A percentile compares a stretch with the other conserved stretches of the same genome.
These are phyloP conservation scores for Ustilago lituana DNA, from an alignment of 1,284 basidiomycete genomes.

Conservation along the genomic window DNA sequence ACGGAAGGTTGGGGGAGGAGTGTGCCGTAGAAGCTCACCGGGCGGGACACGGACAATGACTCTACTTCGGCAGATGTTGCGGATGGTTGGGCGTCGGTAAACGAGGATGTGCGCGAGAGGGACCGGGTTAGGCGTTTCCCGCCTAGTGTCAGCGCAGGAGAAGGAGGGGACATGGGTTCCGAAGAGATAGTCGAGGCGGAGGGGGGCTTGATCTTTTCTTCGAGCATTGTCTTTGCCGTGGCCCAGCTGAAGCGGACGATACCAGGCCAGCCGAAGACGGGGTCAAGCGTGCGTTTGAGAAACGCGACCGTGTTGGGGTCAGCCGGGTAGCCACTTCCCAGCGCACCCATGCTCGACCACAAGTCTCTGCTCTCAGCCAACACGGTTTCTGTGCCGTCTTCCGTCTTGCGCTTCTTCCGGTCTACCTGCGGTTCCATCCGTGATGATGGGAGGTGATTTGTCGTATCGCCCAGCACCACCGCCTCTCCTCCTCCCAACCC, in stretches of 20 bases:
- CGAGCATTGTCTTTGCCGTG: constrained; percentile 85
- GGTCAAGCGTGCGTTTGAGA: constrained; percentile 80
- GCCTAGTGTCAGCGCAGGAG: too few relatives aligned
- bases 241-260: constrained; percentile 95
- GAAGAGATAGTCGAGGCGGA: neutral
- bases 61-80: neutral
- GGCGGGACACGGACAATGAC: neutral
- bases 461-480: constrained; percentile 18
- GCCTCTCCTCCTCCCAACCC: too few relatives aligned
- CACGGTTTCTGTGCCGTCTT: neutral
- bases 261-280: constrained; percentile 90
- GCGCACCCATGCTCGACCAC: constrained; percentile 28
- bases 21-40: constrained; percentile 35
- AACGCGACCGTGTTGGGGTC: constrained; percentile 93
- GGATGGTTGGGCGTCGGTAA: neutral
- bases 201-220: constrained; percentile 70
- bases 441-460: constrained; percentile 3
- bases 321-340: constrained; percentile 62
- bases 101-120: constrained; percentile 21
- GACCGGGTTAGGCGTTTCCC: constrained; percentile 21
- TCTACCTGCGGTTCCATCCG: neutral
- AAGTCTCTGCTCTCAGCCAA: constrained; percentile 1
- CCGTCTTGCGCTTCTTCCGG: constrained; percentile 34
- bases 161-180: too few relatives aligned
- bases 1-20: constrained; percentile 13